Evolutionary conservation across 768 basidiomycete genomes (phyloP), one percentile per base, ranked within the genome.

Genomic region (Tricholoma saponaceum): DNA sequence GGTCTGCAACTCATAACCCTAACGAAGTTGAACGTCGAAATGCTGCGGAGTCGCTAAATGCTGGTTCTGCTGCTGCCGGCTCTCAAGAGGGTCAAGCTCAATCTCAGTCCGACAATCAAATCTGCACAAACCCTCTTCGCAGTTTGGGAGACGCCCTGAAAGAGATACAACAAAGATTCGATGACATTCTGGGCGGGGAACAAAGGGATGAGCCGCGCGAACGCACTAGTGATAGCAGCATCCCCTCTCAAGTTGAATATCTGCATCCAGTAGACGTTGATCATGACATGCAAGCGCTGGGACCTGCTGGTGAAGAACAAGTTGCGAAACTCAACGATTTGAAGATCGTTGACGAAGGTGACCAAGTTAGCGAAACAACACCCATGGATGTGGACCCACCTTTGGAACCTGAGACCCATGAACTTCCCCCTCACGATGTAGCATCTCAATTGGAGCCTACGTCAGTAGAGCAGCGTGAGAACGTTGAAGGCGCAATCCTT

Each of bases 231-330:
- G 74, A 80, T 35, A 68, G 73, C 0, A 70, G 66, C 9, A 69
- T 71, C 14, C 65, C 75, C 2, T 73, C 81, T 7, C 83, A 85
- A 62, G 70, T 97, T 13, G 92, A 97, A 69, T 93, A 96, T 70
- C 72, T 90, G 39, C 79, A 79, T 56, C 82, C 89, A 1, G 86
- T 86, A 37, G 86, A 89, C 50, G 77, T 74, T 26, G 84, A 83
- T 59, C 75, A 87, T 55, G 83, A 87, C 32, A 90, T 90, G 84
- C 93, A 96, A 71, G 93, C 95, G 1, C 81, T 98, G 20, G 96
- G 93, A 5, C 85, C 92, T 0, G 88, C 95, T 2, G 85, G 82
- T 9, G 86, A 92, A 43, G 93, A 96, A 62, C 85, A 95, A 67
- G 82, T 84, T 10, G 87, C 90, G 16, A 90, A 87, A 66, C 75